Evolutionary conservation across 164 flowering plant species (phyloP).

Genomic region (Dillenia suffruticosa): DNA sequence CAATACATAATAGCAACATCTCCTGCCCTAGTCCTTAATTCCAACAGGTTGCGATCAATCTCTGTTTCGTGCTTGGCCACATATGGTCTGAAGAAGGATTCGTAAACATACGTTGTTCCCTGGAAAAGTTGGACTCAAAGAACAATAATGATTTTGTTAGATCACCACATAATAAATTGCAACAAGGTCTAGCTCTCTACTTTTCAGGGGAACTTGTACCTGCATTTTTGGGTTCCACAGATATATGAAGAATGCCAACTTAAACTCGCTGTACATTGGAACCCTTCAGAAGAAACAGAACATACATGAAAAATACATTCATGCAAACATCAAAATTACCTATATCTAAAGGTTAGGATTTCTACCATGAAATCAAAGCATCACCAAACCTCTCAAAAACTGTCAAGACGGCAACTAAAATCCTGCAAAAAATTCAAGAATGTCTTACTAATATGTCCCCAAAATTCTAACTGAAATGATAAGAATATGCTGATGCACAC

Average conservation of each 20-base stretch:
- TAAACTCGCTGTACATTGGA: conserved; percentile 97
- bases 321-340: background rate
- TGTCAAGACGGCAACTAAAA: conserved; percentile 83
- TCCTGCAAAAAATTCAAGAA: conserved; percentile 39
- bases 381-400: conserved; percentile 88
- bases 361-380: conserved; percentile 84
- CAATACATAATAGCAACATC: conserved; percentile 68
- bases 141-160: background rate
- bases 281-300: conserved; percentile 51
- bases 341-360: background rate
- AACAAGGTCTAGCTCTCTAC: background rate
- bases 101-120: conserved; percentile 94
- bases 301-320: conserved; percentile 2
- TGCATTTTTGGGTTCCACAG: conserved; percentile 91
- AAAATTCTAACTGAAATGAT: background rate
- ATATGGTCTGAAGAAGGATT: conserved; percentile 86
- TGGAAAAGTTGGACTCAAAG: conserved; percentile 21
- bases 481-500: conserved; percentile 25
- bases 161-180: background rate
- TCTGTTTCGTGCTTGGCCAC: conserved; percentile 87
- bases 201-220: conserved; percentile 26
- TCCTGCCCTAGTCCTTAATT: conserved; percentile 78
- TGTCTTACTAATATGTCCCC: too few relatives aligned
- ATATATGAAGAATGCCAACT: conserved; percentile 83
- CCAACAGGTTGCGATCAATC: conserved; percentile 83